Percentiles rank a stretch among this genome's conserved stretches.
These are phyloP conservation scores for Dothiorella sarmentorum DNA, from an alignment of 2,329 filamentous ascomycete genomes.

Conservation along the genomic window DNA sequence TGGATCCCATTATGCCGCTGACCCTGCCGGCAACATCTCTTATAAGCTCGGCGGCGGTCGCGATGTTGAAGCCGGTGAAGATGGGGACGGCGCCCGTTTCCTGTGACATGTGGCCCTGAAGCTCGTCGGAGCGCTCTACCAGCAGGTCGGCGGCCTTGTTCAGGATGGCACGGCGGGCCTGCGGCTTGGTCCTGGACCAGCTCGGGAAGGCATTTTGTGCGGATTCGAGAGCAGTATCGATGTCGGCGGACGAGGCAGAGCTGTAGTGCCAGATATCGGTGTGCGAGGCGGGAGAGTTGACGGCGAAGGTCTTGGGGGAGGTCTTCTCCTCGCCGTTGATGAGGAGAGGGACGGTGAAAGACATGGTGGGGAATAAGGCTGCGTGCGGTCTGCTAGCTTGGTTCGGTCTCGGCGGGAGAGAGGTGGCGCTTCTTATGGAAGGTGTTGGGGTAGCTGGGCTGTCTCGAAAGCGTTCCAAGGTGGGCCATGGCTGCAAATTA, in stretches of 20 bases:
- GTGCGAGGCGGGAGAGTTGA: slow-evolving; percentile 55
- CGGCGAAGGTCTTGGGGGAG: slow-evolving; percentile 51
- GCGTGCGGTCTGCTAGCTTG: background rate
- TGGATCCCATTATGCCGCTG: slow-evolving; percentile 44
- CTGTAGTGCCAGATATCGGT: slow-evolving; percentile 54
- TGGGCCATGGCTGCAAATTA: background rate
- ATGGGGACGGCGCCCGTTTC: slow-evolving; percentile 53
- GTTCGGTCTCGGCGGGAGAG: background rate
- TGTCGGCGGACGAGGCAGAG: slow-evolving; percentile 55
- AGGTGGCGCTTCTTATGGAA: background rate
- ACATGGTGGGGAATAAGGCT: background rate
- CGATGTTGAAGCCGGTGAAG: slow-evolving; percentile 42
- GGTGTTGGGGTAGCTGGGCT: background rate
- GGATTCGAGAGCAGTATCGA: slow-evolving; percentile 54
- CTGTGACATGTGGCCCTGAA: slow-evolving; percentile 56
- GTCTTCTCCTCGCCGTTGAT: slow-evolving; percentile 49
- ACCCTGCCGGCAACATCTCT: slow-evolving; percentile 53
- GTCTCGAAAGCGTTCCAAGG: background rate
- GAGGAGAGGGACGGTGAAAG: slow-evolving; percentile 43
- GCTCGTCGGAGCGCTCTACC: slow-evolving; percentile 56
- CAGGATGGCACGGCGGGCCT: slow-evolving; percentile 65
- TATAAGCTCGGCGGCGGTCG: slow-evolving; percentile 43
- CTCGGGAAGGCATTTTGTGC: slow-evolving; percentile 65
- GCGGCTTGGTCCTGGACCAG: slow-evolving; percentile 64
- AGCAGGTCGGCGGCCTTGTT: slow-evolving; percentile 66